Evolutionary conservation across 768 basidiomycete genomes (phyloP).

Genomic region (Lactifluus volemus): DNA sequence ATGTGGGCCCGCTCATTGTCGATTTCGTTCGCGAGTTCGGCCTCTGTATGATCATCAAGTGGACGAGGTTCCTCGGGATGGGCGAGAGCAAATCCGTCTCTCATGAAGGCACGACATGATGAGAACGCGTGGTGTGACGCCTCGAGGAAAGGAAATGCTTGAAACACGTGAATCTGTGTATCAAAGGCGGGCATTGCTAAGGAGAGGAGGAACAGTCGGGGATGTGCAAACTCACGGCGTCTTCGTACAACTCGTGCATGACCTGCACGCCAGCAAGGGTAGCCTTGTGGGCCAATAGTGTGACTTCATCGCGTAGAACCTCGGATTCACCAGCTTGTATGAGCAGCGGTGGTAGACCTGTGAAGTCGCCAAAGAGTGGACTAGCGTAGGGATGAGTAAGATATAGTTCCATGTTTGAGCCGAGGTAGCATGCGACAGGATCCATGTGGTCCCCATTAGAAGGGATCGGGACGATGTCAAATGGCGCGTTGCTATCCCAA

Average conservation of each 20-base stretch:
- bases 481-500: slow-evolving; percentile 90
- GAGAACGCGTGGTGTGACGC: slow-evolving; percentile 56
- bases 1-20: slow-evolving; percentile 55
- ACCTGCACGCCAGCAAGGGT: slow-evolving; percentile 78
- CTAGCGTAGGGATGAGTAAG: slow-evolving; percentile 95
- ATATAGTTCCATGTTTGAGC: slow-evolving; percentile 68
- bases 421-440: slow-evolving; percentile 90
- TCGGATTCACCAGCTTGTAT: slow-evolving; percentile 93
- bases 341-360: slow-evolving; percentile 79
- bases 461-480: slow-evolving; percentile 73
- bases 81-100: slow-evolving; percentile 44
- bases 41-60: slow-evolving; percentile 48
- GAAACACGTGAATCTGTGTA: slow-evolving; percentile 82
- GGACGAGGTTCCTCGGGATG: slow-evolving; percentile 43
- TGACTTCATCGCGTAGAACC: slow-evolving; percentile 90
- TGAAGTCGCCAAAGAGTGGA: slow-evolving; percentile 86
- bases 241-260: slow-evolving; percentile 82
- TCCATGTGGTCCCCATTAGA: slow-evolving; percentile 76
- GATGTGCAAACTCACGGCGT: slow-evolving; percentile 52
- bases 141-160: slow-evolving; percentile 73
- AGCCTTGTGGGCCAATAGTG: slow-evolving; percentile 89
- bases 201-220: not conserved
- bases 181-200: not conserved
- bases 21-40: slow-evolving; percentile 59
- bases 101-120: slow-evolving; percentile 64